Percentiles rank a stretch among this genome's conserved stretches.
phyloP scores from a whole-genome alignment of 208 protist genomes.

The Wallacemonas rigidus region DNA sequence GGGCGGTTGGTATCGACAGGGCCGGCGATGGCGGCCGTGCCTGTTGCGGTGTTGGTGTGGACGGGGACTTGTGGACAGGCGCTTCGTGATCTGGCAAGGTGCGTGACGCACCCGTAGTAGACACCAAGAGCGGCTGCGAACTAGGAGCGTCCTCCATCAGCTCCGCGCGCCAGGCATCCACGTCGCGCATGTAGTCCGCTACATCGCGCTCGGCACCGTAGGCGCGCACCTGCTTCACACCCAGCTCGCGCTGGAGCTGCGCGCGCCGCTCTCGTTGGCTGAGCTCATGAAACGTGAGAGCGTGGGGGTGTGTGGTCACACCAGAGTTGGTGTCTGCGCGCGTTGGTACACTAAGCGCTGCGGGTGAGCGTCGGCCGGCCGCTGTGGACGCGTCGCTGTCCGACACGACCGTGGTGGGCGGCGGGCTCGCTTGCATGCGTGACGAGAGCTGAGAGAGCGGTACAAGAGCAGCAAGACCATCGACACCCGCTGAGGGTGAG shows the following conservation, averaged over 20 bases:
- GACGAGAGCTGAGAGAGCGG: neutral
- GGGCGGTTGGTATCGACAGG: too few species aligned
- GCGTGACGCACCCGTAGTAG: neutral
- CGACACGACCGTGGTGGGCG: neutral
- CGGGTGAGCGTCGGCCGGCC: neutral
- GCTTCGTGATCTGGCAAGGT: neutral
- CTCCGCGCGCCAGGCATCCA: constrained; percentile 12
- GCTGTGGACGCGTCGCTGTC: neutral
- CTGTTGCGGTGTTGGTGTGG: neutral
- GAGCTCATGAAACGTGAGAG: constrained; percentile 27
- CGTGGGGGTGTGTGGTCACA: neutral
- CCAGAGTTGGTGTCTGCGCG: neutral
- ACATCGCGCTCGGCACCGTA: constrained; percentile 39
- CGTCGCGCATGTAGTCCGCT: constrained; percentile 27
- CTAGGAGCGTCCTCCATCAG: neutral
- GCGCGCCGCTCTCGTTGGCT: constrained; percentile 26
- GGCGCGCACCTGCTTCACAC: constrained; percentile 29
- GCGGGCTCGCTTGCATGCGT: neutral
- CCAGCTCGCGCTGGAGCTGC: constrained; percentile 25
- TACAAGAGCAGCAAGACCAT: neutral
- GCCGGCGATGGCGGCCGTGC: too few species aligned
- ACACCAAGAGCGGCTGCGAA: constrained; percentile 1
- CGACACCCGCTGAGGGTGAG: neutral
- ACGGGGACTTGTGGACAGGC: neutral
- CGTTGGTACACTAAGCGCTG: neutral